Conservation (phyloP, 2,329 filamentous ascomycete genomes). For the Colletotrichum simmondsii region DNA sequence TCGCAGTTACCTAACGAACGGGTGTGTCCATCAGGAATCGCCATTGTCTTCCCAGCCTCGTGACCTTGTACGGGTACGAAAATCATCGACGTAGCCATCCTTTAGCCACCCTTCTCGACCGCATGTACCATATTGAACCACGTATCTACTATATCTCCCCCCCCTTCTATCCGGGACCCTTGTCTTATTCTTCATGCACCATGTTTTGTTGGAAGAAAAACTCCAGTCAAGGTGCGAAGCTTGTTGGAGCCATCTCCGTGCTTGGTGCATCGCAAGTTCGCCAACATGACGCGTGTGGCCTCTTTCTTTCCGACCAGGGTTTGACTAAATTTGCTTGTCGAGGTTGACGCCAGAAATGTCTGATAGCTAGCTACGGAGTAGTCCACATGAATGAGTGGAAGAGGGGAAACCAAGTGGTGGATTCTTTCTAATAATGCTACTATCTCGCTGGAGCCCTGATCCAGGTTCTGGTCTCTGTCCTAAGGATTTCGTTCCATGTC, state of each 20-base stretch:
- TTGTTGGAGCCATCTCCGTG: not conserved
- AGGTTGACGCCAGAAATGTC: not conserved
- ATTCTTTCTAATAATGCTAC: conserved; percentile 11
- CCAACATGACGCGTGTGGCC: not conserved
- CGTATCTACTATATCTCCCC: not conserved
- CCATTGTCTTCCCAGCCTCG: not conserved
- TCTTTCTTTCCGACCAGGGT: not conserved
- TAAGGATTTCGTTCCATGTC: conserved; percentile 4
- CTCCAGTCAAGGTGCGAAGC: not conserved
- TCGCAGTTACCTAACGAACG: not conserved
- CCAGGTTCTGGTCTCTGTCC: conserved; percentile 1
- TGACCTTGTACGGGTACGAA: not conserved
- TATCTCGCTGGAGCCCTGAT: conserved; percentile 18
- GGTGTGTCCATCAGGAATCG: not conserved
- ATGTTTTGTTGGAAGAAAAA: not conserved
- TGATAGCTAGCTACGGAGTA: no score
- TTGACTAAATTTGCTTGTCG: not conserved
- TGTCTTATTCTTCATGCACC: not conserved
- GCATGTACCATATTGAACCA: not conserved
- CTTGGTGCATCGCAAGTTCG: not conserved
- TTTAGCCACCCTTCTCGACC: not conserved
- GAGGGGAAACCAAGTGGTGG: not conserved
- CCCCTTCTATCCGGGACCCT: not conserved
- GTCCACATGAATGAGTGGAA: not conserved
- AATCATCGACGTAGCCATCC: not conserved